Evolutionary conservation across 2,329 filamentous ascomycete species (phyloP).

Genomic region (Penicillium thymicola): DNA sequence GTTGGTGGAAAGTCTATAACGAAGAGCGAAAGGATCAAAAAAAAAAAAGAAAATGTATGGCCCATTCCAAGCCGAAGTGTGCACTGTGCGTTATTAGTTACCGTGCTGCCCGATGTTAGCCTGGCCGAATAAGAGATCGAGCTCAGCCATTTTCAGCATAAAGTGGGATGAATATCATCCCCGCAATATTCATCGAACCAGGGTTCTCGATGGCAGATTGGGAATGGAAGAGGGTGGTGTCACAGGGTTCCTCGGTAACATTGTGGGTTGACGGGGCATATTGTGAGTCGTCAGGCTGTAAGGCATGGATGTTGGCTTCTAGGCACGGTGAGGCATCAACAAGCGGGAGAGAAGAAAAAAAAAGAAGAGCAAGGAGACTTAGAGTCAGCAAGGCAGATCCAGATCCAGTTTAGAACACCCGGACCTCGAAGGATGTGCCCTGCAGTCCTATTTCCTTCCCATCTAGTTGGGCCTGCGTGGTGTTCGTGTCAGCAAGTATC

Average conservation of each 20-base stretch:
- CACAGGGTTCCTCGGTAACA: constrained; percentile 20
- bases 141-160: not conserved
- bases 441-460: constrained; percentile 2
- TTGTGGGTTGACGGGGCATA: constrained; percentile 20
- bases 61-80: constrained; percentile 1
- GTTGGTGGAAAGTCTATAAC: constrained; percentile 16
- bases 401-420: constrained; percentile 2
- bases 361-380: not conserved
- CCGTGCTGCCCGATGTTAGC: constrained; percentile 19
- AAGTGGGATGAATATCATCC: not conserved
- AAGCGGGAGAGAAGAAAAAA: not conserved
- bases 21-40: not conserved
- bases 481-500: constrained; percentile 17
- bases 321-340: constrained; percentile 10
- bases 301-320: constrained; percentile 19
- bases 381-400: not conserved
- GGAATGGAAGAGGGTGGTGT: constrained; percentile 16
- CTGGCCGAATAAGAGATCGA: constrained; percentile 1
- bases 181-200: not conserved
- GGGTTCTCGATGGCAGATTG: not conserved
- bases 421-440: constrained; percentile 12
- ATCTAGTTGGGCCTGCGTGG: constrained; percentile 8
- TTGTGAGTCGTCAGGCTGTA: constrained; percentile 21
- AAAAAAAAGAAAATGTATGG: not conserved
- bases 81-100: constrained; percentile 18